phyloP scores from a whole-genome alignment of 768 basidiomycete genomes.

The Sarcodon aspratus region DNA sequence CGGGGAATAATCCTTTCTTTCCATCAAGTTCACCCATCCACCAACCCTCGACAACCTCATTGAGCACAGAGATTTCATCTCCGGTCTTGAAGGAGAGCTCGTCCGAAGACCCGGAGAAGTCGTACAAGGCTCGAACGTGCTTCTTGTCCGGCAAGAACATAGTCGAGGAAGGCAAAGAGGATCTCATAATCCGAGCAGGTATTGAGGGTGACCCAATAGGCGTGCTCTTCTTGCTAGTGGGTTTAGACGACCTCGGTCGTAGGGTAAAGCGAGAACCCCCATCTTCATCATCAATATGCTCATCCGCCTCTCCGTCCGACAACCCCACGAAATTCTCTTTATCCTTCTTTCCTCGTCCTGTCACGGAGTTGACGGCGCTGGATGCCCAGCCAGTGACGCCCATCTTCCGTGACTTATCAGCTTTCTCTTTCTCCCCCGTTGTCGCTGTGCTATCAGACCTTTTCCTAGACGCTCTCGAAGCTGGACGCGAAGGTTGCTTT shows the following conservation, averaged over 20 bases:
- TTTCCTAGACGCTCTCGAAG: slow-evolving; percentile 52
- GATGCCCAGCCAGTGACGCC: slow-evolving; percentile 56
- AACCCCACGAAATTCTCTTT: slow-evolving; percentile 47
- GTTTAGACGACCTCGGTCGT: slow-evolving; percentile 5
- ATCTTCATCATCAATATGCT: neutral
- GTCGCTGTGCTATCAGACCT: slow-evolving; percentile 48
- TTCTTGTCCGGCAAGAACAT: slow-evolving; percentile 7
- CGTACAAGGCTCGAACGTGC: slow-evolving; percentile 58
- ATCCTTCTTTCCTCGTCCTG: slow-evolving; percentile 46
- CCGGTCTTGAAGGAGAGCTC: slow-evolving; percentile 70
- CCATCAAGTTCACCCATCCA: slow-evolving; percentile 77
- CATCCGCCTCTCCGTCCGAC: slow-evolving; percentile 32
- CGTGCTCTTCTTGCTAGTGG: slow-evolving; percentile 9
- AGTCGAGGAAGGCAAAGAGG: slow-evolving; percentile 21
- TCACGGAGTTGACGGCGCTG: slow-evolving; percentile 48
- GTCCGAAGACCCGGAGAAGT: slow-evolving; percentile 64
- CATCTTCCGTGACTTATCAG: slow-evolving; percentile 27
- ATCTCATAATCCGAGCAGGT: slow-evolving; percentile 34
- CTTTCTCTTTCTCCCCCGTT: slow-evolving; percentile 27
- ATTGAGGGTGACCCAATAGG: slow-evolving; percentile 12
- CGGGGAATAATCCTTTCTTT: slow-evolving; percentile 71
- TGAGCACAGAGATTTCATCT: slow-evolving; percentile 63
- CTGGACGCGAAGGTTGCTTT: slow-evolving; percentile 35
- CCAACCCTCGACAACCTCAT: slow-evolving; percentile 83
- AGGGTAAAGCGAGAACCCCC: slow-evolving; percentile 4